Evolutionary conservation across 2,329 filamentous ascomycete genomes (phyloP).

Genomic region (Mariannaea sp.): DNA sequence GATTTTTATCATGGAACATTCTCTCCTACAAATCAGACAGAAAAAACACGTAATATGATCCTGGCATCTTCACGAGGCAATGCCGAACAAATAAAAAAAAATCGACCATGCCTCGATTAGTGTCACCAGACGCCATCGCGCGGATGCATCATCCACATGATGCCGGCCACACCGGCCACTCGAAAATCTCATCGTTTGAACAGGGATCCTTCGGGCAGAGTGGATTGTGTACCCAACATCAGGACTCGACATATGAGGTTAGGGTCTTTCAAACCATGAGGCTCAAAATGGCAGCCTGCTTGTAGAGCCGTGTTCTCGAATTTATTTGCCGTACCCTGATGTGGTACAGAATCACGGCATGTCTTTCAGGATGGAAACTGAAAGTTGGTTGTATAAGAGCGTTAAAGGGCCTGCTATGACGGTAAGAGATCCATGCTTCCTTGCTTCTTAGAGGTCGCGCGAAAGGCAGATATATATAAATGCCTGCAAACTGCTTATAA

Average conservation of each 20-base stretch:
- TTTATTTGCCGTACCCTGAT: no score
- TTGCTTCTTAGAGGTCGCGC: no score
- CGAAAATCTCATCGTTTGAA: constrained; percentile 1
- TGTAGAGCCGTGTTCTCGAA: no score
- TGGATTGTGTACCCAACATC: background rate
- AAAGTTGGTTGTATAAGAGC: no score
- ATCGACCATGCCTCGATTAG: constrained; percentile 2
- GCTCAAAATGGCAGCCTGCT: no score
- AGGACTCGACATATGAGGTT: background rate
- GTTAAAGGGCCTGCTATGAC: no score
- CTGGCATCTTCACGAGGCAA: background rate
- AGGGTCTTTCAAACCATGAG: background rate
- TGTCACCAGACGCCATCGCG: constrained; percentile 15
- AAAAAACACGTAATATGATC: background rate
- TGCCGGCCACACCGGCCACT: constrained; percentile 8
- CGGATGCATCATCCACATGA: constrained; percentile 16
- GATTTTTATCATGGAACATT: background rate
- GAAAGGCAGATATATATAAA: no score
- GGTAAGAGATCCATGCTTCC: no score
- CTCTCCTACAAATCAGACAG: background rate
- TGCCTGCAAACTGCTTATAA: no score
- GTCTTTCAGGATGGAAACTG: no score
- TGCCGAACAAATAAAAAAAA: background rate
- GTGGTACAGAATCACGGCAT: no score
- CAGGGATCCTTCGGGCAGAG: background rate